Percentiles rank a stretch among this genome's conserved stretches.
Conservation (phyloP, 148 eudicot genomes). For the Chenopodium album region DNA sequence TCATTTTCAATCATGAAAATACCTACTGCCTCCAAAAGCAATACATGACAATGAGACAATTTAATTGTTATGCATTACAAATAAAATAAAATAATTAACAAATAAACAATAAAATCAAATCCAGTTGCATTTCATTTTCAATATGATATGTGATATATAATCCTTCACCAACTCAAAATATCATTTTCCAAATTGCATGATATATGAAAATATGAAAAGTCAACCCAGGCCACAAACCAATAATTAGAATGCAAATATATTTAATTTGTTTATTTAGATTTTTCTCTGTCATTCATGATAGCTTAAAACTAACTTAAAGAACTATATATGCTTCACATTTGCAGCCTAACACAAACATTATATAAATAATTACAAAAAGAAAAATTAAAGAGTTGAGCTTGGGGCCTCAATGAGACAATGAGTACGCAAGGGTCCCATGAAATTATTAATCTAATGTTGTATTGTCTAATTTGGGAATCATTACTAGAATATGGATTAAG, state of each 20-base stretch:
- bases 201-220: neutral
- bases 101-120: too few relatives aligned
- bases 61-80: too few relatives aligned
- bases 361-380: too few relatives aligned
- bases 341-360: neutral
- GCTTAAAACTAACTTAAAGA: neutral
- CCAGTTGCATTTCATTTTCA: neutral
- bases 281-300: neutral
- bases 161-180: neutral
- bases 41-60: neutral
- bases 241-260: neutral
- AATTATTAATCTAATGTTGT: neutral
- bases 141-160: neutral
- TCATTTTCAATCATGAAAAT: conserved; percentile 14
- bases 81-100: too few relatives aligned
- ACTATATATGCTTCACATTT: neutral
- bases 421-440: neutral
- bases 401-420: neutral
- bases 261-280: neutral
- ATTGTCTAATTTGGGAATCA: neutral
- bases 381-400: too few relatives aligned
- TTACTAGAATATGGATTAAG: neutral
- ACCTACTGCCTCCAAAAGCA: conserved; percentile 15
- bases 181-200: neutral
- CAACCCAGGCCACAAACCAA: neutral